Evolutionary conservation across 1,284 basidiomycete species (phyloP).

Genomic region (Coniferiporia weirii): DNA sequence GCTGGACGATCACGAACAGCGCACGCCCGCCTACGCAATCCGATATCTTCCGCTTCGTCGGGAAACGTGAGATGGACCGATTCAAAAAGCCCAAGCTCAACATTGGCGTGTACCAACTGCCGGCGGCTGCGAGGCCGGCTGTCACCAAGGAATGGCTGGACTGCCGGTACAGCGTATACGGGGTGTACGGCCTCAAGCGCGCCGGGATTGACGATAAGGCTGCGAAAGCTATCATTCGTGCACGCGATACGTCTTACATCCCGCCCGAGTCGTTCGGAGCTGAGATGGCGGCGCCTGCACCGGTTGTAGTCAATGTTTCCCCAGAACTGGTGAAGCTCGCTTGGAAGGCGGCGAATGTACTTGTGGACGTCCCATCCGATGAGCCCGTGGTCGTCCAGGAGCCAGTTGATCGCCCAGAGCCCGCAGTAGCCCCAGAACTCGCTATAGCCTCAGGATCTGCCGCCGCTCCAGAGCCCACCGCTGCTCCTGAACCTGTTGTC

Average conservation of each 20-base stretch:
- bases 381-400: too few relatives aligned
- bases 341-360: too few relatives aligned
- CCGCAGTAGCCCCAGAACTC: too few relatives aligned
- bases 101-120: background rate
- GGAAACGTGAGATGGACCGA: background rate
- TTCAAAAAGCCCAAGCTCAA: background rate
- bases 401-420: too few relatives aligned
- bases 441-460: too few relatives aligned
- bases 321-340: too few relatives aligned
- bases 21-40: background rate
- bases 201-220: background rate
- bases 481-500: background rate
- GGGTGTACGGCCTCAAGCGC: background rate
- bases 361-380: too few relatives aligned
- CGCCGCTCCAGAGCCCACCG: too few relatives aligned
- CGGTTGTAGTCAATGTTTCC: too few relatives aligned
- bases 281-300: background rate
- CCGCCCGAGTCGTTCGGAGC: background rate
- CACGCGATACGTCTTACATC: background rate
- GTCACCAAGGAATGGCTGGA: background rate
- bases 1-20: background rate
- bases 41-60: background rate
- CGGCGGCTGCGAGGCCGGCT: background rate
- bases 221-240: background rate
- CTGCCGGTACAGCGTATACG: background rate